Evolutionary conservation across 78 protist genomes (phyloP).

Genomic region (Speleostelium caveatum): DNA sequence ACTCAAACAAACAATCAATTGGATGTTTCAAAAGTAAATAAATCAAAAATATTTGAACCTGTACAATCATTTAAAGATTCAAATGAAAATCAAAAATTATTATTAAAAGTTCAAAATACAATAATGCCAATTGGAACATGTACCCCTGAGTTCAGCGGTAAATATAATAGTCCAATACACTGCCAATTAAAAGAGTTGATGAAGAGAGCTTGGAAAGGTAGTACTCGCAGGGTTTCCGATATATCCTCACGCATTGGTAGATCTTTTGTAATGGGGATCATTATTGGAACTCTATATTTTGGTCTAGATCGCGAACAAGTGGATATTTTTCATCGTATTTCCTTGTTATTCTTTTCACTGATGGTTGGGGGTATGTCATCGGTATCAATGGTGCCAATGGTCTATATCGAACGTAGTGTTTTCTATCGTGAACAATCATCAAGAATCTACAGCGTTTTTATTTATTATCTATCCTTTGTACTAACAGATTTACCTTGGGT

Average conservation of each 20-base stretch:
- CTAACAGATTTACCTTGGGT: conserved; percentile 28
- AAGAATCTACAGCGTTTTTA: conserved; percentile 35
- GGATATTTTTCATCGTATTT: conserved; percentile 18
- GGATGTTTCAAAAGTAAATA: background rate
- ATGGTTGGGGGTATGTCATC: conserved; percentile 56
- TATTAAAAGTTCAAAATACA: background rate
- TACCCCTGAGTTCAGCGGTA: background rate
- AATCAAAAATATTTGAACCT: background rate
- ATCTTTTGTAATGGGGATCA: background rate
- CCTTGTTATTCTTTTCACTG: conserved; percentile 40
- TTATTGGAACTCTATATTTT: conserved; percentile 55
- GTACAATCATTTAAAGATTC: conserved; percentile 26
- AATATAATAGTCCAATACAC: background rate
- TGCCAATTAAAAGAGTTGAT: conserved; percentile 21
- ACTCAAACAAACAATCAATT: background rate
- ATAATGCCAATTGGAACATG: conserved; percentile 20
- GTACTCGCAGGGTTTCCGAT: background rate
- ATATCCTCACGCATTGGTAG: conserved; percentile 30
- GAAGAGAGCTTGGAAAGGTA: background rate
- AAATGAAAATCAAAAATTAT: background rate
- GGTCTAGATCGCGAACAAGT: conserved; percentile 16
- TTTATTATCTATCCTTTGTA: conserved; percentile 3
- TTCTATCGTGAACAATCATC: conserved; percentile 54
- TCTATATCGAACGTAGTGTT: conserved; percentile 41
- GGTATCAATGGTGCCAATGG: conserved; percentile 17